phyloP scores from a whole-genome alignment of 1,284 basidiomycete species.

The Phylloboletellus chloephorus region DNA sequence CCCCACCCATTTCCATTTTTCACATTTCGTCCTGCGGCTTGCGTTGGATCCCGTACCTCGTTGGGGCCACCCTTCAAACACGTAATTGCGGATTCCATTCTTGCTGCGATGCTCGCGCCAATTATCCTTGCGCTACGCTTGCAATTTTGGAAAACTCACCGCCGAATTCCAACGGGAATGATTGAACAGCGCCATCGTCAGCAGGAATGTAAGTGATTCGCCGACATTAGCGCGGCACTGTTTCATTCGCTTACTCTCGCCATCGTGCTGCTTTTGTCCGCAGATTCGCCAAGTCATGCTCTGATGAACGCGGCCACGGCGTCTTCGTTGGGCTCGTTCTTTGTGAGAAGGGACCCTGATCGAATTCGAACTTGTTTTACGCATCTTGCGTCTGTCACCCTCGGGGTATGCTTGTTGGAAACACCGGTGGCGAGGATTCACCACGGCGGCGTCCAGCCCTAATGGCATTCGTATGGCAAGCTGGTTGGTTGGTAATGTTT shows the following conservation, averaged over 20 bases:
- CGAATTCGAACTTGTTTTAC: too few relatives aligned
- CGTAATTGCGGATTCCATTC: constrained; percentile 23
- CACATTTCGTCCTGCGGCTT: constrained; percentile 15
- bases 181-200: constrained; percentile 52
- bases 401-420: background rate
- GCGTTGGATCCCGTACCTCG: constrained; percentile 18
- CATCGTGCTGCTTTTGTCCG: background rate
- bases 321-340: background rate
- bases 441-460: too few relatives aligned
- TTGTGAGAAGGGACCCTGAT: background rate
- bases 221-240: constrained; percentile 5
- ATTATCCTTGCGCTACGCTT: constrained; percentile 5
- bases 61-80: constrained; percentile 21
- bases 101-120: constrained; percentile 15
- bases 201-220: constrained; percentile 55
- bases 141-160: constrained; percentile 10
- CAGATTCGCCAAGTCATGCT: constrained; percentile 55
- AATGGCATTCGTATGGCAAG: too few relatives aligned
- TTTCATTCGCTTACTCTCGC: constrained; percentile 3
- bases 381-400: constrained; percentile 1
- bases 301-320: constrained; percentile 22
- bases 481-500: too few relatives aligned
- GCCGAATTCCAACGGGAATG: constrained; percentile 2
- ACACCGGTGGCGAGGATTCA: constrained; percentile 11
- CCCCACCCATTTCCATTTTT: constrained; percentile 10